phyloP scores from a whole-genome alignment of 176 grass and related monocot genomes.

The Zea luxurians region DNA sequence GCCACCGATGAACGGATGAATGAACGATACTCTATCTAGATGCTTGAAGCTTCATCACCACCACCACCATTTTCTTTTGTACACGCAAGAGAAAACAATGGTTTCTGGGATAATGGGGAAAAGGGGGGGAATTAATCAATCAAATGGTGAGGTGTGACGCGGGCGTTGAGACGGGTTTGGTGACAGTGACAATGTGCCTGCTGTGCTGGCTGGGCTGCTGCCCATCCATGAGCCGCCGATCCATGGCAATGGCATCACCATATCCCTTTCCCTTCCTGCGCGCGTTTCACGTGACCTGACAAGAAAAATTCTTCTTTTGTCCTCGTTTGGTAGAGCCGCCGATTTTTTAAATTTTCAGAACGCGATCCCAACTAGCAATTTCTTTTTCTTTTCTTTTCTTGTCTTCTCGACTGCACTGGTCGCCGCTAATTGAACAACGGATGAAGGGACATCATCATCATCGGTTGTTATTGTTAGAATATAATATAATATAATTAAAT shows the following conservation, averaged over 20 bases:
- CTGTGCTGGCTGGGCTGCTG: too few relatives aligned
- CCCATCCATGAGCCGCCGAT: neutral
- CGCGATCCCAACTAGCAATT: neutral
- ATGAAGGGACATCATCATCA: too few relatives aligned
- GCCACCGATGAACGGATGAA: too few relatives aligned
- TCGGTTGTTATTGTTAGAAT: too few relatives aligned
- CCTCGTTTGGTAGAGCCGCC: slow-evolving; percentile 31
- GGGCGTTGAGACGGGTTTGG: neutral
- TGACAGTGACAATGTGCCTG: slow-evolving; percentile 17
- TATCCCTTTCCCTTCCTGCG: neutral
- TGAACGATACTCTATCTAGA: too few relatives aligned
- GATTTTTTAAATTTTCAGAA: neutral
- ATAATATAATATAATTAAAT: too few relatives aligned
- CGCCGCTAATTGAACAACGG: neutral
- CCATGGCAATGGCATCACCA: neutral
- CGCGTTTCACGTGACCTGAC: slow-evolving; percentile 44
- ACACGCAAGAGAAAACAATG: neutral
- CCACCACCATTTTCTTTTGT: neutral
- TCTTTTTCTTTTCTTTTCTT: too few relatives aligned
- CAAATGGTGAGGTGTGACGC: neutral
- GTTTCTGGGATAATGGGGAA: neutral
- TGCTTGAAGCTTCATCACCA: too few relatives aligned
- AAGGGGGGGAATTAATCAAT: too few relatives aligned
- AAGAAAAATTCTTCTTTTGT: slow-evolving; percentile 30
- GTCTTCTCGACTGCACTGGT: neutral